Conservation (phyloP, 768 basidiomycete genomes). For the Galerina sulciceps region DNA sequence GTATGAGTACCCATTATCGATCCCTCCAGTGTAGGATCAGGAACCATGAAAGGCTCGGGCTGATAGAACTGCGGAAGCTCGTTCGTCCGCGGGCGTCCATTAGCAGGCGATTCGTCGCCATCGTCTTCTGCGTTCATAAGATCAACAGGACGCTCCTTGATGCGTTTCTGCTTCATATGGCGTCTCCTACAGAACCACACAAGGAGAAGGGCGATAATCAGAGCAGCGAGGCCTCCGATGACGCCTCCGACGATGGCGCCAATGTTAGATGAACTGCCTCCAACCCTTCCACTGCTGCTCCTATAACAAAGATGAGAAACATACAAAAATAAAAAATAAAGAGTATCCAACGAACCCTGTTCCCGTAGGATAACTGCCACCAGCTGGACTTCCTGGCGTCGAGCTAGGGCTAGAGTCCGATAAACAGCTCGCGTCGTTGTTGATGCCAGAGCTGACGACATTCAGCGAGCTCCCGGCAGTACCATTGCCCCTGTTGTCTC, state of each 20-base stretch:
- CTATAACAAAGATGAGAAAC: neutral
- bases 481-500: constrained; percentile 70
- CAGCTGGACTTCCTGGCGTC: constrained; percentile 77
- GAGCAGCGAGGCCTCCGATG: constrained; percentile 54
- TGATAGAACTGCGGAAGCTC: constrained; percentile 73
- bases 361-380: constrained; percentile 70
- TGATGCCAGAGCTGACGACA: constrained; percentile 55
- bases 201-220: constrained; percentile 43
- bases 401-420: constrained; percentile 70
- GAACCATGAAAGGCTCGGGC: constrained; percentile 77
- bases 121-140: constrained; percentile 69
- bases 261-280: constrained; percentile 35
- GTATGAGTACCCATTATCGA: constrained; percentile 30
- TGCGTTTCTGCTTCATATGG: constrained; percentile 33
- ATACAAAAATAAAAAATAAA: neutral
- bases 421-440: constrained; percentile 59
- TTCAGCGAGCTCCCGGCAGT: constrained; percentile 66
- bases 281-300: constrained; percentile 30
- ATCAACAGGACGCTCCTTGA: constrained; percentile 61
- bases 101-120: constrained; percentile 40
- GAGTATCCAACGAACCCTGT: constrained; percentile 19
- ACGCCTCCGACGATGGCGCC: constrained; percentile 64
- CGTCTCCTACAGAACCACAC: constrained; percentile 58
- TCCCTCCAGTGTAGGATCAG: constrained; percentile 56
- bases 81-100: constrained; percentile 28